Percentiles rank a stretch among this genome's conserved stretches.
These are phyloP conservation scores for Stromatinia cepivora DNA, from an alignment of 2,329 filamentous ascomycete genomes.

Conservation along the genomic window DNA sequence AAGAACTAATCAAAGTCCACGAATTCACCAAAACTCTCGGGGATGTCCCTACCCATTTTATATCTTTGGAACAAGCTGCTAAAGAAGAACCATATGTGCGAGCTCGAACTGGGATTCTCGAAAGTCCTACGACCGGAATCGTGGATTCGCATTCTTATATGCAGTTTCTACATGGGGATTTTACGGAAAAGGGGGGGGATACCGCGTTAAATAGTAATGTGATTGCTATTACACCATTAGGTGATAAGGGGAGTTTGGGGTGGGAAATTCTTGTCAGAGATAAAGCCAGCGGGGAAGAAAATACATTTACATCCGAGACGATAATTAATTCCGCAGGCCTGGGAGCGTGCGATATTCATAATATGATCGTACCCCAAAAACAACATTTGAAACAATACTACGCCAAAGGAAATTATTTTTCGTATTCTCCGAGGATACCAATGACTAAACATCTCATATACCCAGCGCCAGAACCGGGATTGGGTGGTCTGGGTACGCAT, in stretches of 20 bases:
- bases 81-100: slow-evolving; percentile 72
- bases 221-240: slow-evolving; percentile 48
- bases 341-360: slow-evolving; percentile 72
- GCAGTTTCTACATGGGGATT: slow-evolving; percentile 72
- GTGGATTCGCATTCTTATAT: slow-evolving; percentile 85
- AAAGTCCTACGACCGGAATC: slow-evolving; percentile 84
- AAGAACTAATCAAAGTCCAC: slow-evolving; percentile 52
- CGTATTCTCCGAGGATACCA: slow-evolving; percentile 68
- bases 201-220: slow-evolving; percentile 70
- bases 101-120: slow-evolving; percentile 72
- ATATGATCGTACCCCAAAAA: slow-evolving; percentile 69
- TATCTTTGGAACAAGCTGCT: slow-evolving; percentile 61
- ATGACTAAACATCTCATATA: slow-evolving; percentile 76
- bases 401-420: slow-evolving; percentile 96
- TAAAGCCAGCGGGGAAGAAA: slow-evolving; percentile 48
- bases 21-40: slow-evolving; percentile 45
- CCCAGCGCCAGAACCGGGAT: slow-evolving; percentile 78
- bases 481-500: slow-evolving; percentile 86
- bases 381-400: slow-evolving; percentile 66
- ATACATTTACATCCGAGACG: slow-evolving; percentile 69
- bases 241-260: slow-evolving; percentile 53
- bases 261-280: slow-evolving; percentile 67
- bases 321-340: slow-evolving; percentile 87
- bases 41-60: slow-evolving; percentile 70
- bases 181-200: slow-evolving; percentile 75